phyloP scores from a whole-genome alignment of 2,329 filamentous ascomycete species.

The Gaeumannomyces tritici region DNA sequence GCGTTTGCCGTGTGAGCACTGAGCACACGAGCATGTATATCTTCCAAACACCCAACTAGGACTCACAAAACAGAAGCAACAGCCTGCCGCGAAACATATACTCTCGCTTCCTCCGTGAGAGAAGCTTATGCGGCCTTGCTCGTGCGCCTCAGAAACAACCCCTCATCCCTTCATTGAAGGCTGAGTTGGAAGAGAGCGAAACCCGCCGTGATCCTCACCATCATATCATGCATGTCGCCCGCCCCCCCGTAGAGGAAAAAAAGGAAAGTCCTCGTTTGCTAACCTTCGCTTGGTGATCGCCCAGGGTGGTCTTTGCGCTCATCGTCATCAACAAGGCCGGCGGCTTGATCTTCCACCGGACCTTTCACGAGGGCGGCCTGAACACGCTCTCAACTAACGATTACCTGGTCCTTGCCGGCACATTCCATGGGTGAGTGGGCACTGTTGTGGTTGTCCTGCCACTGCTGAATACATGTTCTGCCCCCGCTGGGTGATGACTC shows the following conservation, averaged over 20 bases:
- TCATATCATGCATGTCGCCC: neutral
- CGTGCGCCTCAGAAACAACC: neutral
- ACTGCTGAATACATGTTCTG: neutral
- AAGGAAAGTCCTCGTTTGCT: neutral
- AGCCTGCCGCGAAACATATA: neutral
- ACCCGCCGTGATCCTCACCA: neutral
- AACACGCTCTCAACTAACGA: conserved; percentile 90
- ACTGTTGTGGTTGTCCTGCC: neutral
- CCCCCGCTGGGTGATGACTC: neutral
- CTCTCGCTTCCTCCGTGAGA: neutral
- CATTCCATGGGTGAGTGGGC: conserved; percentile 76
- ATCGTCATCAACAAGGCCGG: conserved; percentile 99
- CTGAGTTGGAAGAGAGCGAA: neutral
- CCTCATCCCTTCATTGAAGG: neutral
- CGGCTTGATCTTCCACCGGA: conserved; percentile 90
- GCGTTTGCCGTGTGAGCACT: no score
- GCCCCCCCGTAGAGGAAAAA: neutral
- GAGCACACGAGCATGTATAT: no score
- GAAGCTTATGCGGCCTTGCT: neutral
- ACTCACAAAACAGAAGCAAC: neutral
- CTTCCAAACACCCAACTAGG: no score
- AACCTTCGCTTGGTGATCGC: neutral
- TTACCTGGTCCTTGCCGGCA: conserved; percentile 91
- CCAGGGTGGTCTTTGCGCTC: conserved; percentile 89
- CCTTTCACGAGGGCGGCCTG: conserved; percentile 77